Base-by-base conservation (phyloP, 2,329 filamentous ascomycete species). In the Xylariomycetidae sp. region DNA sequence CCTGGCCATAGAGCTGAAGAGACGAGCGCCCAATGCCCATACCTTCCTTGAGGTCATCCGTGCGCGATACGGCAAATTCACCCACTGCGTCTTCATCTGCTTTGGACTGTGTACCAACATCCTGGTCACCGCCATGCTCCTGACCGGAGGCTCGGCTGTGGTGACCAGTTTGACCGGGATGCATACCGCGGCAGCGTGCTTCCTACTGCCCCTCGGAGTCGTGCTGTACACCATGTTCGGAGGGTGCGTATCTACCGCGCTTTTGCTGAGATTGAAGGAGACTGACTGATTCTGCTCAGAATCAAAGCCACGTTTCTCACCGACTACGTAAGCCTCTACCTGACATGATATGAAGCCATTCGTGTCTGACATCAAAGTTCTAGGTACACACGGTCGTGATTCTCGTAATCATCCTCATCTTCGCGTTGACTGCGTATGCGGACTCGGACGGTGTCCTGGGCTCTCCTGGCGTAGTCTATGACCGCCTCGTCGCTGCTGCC, bases 281-380 rank as follows among this genome's bases (percentile, higher is more conserved):
- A n/a, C n/a, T n/a, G n/a, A n/a, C n/a, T n/a, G n/a, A n/a, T n/a
- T n/a, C n/a, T n/a, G n/a, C n/a, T n/a, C n/a, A n/a, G 87, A 6
- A 85, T 93, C 59, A 93, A 93, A 58, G 84, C 85, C 0, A 90
- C 85, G 0, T 86, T 92, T 49, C 64, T 90, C 43, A 93, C 86
- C 0, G 85, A 89, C 47, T 90, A 85, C 19, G 42, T 41, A 30
- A 35, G 32, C n/a, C 17, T 4, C n/a, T n/a, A n/a, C n/a, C n/a
- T n/a, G n/a, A n/a, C n/a, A n/a, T n/a, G n/a, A n/a, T n/a, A n/a
- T n/a, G 8, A 6, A 9, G n/a, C 16, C 3, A 12, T 5, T 9
- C 9, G 12, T 9, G 15, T 29, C 13, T 25, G 15, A 25, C 4
- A 15, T 17, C 17, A 14, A 29, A 14, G 6, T 14, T 10, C 4